Evolutionary conservation across 108 stramenopile genomes (phyloP), one percentile per base, ranked within the genome.

Genomic region (Stephanodiscus minutulus): DNA sequence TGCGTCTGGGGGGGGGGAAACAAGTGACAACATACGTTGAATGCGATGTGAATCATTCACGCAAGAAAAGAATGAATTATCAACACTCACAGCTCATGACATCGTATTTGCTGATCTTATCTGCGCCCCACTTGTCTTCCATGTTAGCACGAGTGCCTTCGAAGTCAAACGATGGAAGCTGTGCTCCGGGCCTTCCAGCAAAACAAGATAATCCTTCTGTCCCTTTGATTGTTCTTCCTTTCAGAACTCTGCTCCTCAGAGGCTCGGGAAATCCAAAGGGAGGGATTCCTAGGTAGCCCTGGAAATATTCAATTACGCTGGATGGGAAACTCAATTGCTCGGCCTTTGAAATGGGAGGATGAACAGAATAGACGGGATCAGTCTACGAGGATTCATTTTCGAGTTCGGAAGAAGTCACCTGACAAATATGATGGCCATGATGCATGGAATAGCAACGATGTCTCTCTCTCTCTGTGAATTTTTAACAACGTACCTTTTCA

Each of bases 241-340:
- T 90, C 17, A 97, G 58, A 27, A 96, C 94, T 44, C 82, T 50
- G 10, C 86, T 74, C 37, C 97, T 87, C 13, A 98, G 74, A 22
- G 96, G 96, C 72, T 98, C 98, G 7, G 98, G 98, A 85, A 98
- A 98, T 25, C 98, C 98, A 66, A 89, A 93, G 18, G 94, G 94
- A 17, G 96, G 97, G 18, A 96, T 92, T 5, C 96, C 96, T 15
- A 97, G 84, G 27, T 82, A 89, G 28, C 31, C 87, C 68, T 97
- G 96, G 78, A 98, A 97, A 74, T 96, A 98, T 73, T 98, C 96
- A 52, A 98, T 86, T 24, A 98, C 97, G 39, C 85, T 86, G 28
- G 83, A 84, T 41, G 98, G 98, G 74, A 98, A 98, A 43, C 87
- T 81, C 15, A 98, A 86, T 28, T 76, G 81, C 59, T 96, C 92